phyloP scores from a whole-genome alignment of 257 asterid genomes.

The Solanum commersonii region DNA sequence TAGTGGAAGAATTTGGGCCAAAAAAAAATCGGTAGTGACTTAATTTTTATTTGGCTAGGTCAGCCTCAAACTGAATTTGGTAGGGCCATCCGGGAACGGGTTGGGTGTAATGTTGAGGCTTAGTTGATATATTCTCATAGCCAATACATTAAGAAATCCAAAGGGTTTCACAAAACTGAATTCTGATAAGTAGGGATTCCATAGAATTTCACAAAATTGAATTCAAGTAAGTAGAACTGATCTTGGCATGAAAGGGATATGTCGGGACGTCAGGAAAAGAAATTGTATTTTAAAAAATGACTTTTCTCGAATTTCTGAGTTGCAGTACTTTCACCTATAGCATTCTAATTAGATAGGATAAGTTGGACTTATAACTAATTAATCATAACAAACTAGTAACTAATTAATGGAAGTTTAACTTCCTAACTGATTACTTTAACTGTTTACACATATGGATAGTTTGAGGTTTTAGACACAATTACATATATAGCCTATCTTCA shows the following conservation, averaged over 20 bases:
- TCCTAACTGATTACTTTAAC: neutral
- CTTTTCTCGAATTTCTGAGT: neutral
- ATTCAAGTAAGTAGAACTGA: neutral
- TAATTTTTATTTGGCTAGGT: too few relatives aligned
- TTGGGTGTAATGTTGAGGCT: neutral
- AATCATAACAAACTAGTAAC: neutral
- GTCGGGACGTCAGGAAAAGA: neutral
- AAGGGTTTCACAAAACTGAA: neutral
- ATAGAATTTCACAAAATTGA: too few relatives aligned
- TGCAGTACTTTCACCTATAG: neutral
- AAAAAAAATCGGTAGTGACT: fast-evolving
- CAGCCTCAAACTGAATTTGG: neutral
- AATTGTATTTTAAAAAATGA: neutral
- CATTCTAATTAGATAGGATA: neutral
- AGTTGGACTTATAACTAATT: neutral
- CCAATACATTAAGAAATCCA: neutral
- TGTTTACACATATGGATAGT: neutral
- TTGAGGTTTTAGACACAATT: neutral
- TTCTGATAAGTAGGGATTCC: neutral
- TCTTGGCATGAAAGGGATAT: neutral
- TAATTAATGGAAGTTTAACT: neutral
- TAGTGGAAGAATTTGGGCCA: neutral
- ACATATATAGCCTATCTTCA: neutral
- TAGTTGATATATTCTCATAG: neutral
- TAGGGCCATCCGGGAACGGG: neutral